Evolutionary conservation across 441 rosid genomes (phyloP), one percentile per base, ranked within the genome.

Genomic region (Geranium incanum): DNA sequence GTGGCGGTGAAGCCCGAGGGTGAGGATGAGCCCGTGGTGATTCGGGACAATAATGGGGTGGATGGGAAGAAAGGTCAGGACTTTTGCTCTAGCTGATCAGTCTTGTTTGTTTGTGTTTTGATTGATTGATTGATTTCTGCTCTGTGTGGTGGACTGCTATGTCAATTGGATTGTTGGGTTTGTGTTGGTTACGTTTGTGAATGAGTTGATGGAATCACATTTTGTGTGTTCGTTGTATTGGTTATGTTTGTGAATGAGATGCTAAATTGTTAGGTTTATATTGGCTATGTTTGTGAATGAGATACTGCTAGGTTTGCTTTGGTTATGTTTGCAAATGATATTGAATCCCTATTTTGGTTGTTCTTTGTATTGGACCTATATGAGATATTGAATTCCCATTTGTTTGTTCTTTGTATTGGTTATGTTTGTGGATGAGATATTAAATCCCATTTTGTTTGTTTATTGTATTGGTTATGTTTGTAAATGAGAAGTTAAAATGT

Each of bases 1-100:
- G 21, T 55, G 4, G 62, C 16, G 62, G 62, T 55, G 62, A 55
- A 55, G 62, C 21, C 62, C 33, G 82, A 11, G 23, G 21, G 71
- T 12, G 69, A 52, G 9, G 71, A 36, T 66, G 74, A 55, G 15
- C 21, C 15, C 19, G 62, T n/a, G 21, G 15, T 43, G 2, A 43
- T 6, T 7, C 50, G 11, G 50, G 11, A 6, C 11, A 11, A 43
- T 8, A 43, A 43, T 43, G 50, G 0, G 12, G 8, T 7, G 43
- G 50, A 43, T 43, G 11, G 4, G 62, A 55, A 55, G 62, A 55
- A 55, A 55, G 62, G 62, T 55, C 21, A 4, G 62, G 19, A 16
- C 21, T 55, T 55, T 6, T n/a, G 16, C 21, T 15, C 16, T 6
- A n/a, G 33, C 1, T 28, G 33, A 28, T 28, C 33, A 28, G 33